These are phyloP conservation scores for Phytomonas francai DNA, from an alignment of 208 protist species.

Conservation along the genomic window DNA sequence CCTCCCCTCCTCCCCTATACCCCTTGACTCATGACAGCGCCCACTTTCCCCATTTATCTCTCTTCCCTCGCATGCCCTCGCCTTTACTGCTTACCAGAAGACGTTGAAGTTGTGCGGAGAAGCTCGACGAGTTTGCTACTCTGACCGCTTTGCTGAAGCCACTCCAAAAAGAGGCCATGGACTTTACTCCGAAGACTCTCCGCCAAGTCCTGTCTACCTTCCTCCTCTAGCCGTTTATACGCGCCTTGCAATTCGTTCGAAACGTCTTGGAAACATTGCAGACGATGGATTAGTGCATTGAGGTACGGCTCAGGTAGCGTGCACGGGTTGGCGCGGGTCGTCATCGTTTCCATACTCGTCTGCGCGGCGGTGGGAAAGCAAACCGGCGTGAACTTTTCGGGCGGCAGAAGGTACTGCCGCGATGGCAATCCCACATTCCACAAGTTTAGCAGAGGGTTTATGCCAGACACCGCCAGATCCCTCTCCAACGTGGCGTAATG, in stretches of 20 bases:
- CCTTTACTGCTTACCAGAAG: no score
- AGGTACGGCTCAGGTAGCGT: constrained; percentile 61
- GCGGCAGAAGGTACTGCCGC: constrained; percentile 52
- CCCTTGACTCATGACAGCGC: no score
- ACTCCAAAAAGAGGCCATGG: constrained; percentile 78
- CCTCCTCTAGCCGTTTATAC: constrained; percentile 47
- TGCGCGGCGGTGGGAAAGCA: constrained; percentile 64
- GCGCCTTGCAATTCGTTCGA: constrained; percentile 61
- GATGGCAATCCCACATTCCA: constrained; percentile 81
- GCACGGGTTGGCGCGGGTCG: constrained; percentile 82
- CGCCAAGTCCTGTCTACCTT: constrained; percentile 65
- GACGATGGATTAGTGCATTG: constrained; percentile 46
- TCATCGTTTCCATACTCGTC: constrained; percentile 28
- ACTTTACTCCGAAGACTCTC: constrained; percentile 58
- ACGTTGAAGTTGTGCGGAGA: constrained; percentile 19
- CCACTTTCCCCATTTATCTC: no score
- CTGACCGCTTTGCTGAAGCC: constrained; percentile 77
- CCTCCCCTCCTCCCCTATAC: no score
- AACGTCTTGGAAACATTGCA: constrained; percentile 69
- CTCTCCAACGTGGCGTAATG: constrained; percentile 82
- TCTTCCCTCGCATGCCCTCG: no score
- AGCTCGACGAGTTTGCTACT: constrained; percentile 58
- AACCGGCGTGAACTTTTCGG: constrained; percentile 73
- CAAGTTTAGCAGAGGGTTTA: constrained; percentile 81
- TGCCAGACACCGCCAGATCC: constrained; percentile 68